These are phyloP conservation scores for Diaporthe citrichinensis DNA, from an alignment of 2,329 filamentous ascomycete genomes.

Conservation along the genomic window DNA sequence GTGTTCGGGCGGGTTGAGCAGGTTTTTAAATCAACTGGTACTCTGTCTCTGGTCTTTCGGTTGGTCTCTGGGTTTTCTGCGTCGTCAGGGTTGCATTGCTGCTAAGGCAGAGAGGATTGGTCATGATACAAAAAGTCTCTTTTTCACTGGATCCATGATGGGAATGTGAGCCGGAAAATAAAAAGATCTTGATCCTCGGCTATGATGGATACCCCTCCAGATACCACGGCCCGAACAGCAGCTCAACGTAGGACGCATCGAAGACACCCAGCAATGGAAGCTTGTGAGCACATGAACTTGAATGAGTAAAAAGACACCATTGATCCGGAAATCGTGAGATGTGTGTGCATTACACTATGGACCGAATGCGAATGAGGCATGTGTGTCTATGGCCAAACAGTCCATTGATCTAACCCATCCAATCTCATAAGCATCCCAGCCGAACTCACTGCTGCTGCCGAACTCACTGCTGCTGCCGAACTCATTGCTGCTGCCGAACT, in stretches of 20 bases:
- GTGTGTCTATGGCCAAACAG: background rate
- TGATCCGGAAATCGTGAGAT: background rate
- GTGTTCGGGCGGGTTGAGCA: slow-evolving; percentile 32
- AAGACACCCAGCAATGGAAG: slow-evolving; percentile 21
- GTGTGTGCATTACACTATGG: background rate
- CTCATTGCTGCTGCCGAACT: background rate
- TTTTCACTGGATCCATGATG: slow-evolving; percentile 24
- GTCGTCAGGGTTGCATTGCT: slow-evolving; percentile 41
- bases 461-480: background rate
- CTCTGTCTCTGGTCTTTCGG: slow-evolving; percentile 44
- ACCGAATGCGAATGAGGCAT: background rate
- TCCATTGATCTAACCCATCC: too few relatives aligned
- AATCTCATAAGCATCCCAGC: background rate
- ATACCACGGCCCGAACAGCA: slow-evolving; percentile 25
- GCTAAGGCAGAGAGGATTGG: slow-evolving; percentile 41
- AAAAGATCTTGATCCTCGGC: slow-evolving; percentile 35
- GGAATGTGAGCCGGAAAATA: slow-evolving; percentile 26
- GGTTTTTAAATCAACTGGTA: slow-evolving; percentile 39
- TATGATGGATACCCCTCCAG: slow-evolving; percentile 28
- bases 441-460: background rate
- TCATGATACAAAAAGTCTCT: slow-evolving; percentile 40
- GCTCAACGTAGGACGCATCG: slow-evolving; percentile 26
- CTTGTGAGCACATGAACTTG: slow-evolving; percentile 12
- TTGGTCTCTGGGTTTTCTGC: slow-evolving; percentile 44
- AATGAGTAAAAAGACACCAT: background rate